A percentile compares a stretch with the other conserved stretches of the same genome.
phyloP scores from a whole-genome alignment of 345 rosid species.

The Acer campestre region DNA sequence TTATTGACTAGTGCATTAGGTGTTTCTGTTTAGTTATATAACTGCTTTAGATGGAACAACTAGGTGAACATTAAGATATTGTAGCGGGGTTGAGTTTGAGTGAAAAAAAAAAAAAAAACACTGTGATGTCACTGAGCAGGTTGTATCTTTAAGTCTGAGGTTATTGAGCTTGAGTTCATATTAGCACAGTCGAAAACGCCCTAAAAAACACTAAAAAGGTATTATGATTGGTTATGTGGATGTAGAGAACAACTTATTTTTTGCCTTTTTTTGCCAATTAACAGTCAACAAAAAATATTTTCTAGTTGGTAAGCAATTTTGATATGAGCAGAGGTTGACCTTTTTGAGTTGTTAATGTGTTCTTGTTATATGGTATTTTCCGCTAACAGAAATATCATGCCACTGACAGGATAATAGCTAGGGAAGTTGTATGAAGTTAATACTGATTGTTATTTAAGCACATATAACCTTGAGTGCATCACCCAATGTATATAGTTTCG shows the following conservation, averaged over 20 bases:
- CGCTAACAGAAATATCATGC: conserved; percentile 2
- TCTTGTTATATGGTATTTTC: conserved; percentile 10
- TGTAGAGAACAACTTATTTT: conserved; percentile 1
- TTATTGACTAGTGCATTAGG: not conserved
- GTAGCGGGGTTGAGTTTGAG: conserved; percentile 1
- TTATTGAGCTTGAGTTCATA: conserved; percentile 1
- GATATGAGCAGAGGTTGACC: not conserved
- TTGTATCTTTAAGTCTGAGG: not conserved
- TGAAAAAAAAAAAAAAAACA: not conserved
- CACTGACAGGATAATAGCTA: not conserved
- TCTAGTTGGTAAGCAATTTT: not conserved
- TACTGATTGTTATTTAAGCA: not conserved
- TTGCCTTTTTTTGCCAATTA: not conserved
- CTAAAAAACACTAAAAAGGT: not conserved
- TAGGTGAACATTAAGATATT: not conserved
- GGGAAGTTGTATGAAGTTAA: not conserved
- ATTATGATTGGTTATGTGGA: not conserved
- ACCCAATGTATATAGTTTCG: not conserved
- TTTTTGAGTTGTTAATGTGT: not conserved
- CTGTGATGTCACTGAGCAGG: not conserved
- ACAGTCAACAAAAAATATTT: not conserved
- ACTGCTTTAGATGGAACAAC: not conserved
- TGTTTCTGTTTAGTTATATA: conserved; percentile 6
- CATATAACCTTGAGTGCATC: not conserved
- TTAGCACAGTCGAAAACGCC: not conserved